phyloP scores from a whole-genome alignment of 2,329 filamentous ascomycete genomes.

The Neoarthrinium moseri region DNA sequence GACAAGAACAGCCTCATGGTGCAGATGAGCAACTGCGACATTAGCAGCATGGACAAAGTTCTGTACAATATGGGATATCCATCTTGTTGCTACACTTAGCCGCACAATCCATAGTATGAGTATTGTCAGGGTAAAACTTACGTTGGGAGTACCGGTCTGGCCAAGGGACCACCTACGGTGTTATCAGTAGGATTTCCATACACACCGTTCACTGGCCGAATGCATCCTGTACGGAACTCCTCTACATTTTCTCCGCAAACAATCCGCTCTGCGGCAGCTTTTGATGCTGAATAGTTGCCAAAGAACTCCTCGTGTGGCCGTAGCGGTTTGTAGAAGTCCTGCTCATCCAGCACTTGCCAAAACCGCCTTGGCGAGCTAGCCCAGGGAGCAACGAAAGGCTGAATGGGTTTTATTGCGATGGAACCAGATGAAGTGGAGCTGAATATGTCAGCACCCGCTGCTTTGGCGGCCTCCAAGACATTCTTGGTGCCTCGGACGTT shows the following conservation, averaged over 20 bases:
- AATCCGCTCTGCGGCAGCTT: conserved; percentile 42
- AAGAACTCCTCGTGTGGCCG: conserved; percentile 39
- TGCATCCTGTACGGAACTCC: conserved; percentile 49
- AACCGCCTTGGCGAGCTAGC: conserved; percentile 34
- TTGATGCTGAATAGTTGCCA: conserved; percentile 45
- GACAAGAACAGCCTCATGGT: conserved; percentile 37
- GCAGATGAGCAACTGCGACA: conserved; percentile 38
- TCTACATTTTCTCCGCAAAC: conserved; percentile 31
- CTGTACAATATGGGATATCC: conserved; percentile 36
- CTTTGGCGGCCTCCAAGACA: conserved; percentile 39
- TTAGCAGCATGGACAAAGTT: conserved; percentile 41
- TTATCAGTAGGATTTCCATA: conserved; percentile 40
- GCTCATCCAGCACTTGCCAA: conserved; percentile 41
- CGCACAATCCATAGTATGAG: no score
- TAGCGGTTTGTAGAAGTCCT: conserved; percentile 35
- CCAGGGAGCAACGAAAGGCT: conserved; percentile 36
- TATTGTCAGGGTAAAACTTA: conserved; percentile 36
- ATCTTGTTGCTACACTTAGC: no score
- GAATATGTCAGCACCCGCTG: conserved; percentile 40
- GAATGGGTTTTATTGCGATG: conserved; percentile 34
- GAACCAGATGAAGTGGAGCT: conserved; percentile 47
- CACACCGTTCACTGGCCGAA: conserved; percentile 53
- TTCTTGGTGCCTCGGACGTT: conserved; percentile 47
- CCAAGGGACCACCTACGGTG: conserved; percentile 41
- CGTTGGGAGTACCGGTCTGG: conserved; percentile 35